A percentile compares a stretch with the other conserved stretches of the same genome.
phyloP scores from a whole-genome alignment of 2,329 filamentous ascomycete genomes.

The Coniochaeta hoffmannii region DNA sequence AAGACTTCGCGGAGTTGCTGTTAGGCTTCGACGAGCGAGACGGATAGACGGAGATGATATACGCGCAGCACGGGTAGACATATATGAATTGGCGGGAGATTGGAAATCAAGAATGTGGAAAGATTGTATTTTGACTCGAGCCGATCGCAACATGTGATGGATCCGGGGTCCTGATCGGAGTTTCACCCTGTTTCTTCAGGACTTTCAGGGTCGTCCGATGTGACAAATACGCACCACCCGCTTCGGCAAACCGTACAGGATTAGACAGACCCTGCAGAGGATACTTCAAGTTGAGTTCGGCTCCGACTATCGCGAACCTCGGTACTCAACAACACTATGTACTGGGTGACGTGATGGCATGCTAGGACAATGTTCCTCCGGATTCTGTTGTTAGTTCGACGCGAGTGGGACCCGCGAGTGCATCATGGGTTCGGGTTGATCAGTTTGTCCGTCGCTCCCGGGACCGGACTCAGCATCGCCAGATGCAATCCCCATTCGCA shows the following conservation, averaged over 20 bases:
- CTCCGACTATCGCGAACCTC: not conserved
- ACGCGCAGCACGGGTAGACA: not conserved
- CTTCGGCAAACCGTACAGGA: too few species aligned
- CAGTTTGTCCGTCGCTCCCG: not conserved
- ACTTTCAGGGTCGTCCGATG: not conserved
- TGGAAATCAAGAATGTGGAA: not conserved
- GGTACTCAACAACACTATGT: too few species aligned
- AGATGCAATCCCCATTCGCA: too few species aligned
- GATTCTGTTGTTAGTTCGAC: not conserved
- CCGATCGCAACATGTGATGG: not conserved
- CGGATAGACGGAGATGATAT: not conserved
- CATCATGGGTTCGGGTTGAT: not conserved
- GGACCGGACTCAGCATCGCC: too few species aligned
- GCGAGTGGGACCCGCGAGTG: not conserved
- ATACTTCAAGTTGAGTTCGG: not conserved
- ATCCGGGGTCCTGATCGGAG: not conserved
- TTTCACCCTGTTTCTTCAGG: not conserved
- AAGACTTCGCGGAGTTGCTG: not conserved
- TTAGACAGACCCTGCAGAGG: not conserved
- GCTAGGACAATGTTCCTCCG: not conserved
- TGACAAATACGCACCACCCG: too few species aligned
- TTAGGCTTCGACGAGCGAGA: slow-evolving; percentile 3
- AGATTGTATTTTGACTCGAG: not conserved
- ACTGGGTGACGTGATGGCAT: not conserved
- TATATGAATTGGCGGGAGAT: not conserved